Evolutionary conservation across 768 basidiomycete species (phyloP), one percentile per base, ranked within the genome.

Genomic region (Podaxis sp.): DNA sequence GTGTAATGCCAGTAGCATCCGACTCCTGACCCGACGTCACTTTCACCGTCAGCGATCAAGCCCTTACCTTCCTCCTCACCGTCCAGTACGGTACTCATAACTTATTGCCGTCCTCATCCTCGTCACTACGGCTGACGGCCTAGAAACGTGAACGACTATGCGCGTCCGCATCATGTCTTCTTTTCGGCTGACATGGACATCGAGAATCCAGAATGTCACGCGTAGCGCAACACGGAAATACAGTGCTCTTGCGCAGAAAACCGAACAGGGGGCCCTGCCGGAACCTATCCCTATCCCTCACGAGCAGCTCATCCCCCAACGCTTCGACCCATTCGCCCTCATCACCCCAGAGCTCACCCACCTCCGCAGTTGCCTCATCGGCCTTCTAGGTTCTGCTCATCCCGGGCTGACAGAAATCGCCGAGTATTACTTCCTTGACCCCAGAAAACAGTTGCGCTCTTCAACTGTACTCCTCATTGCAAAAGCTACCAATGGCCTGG

Each of bases 401-500:
- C 92, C 96, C 0, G 86, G 87, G 3, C 87, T 99, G 56, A 86
- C 89, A 64, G 87, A 91, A 56, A 88, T 97, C 58, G 95, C 96
- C 2, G 85, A 92, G 66, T 95, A 93, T 76, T 98, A 97, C 78
- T 98, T 98, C 73, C 77, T 89, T 54, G 87, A 91, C 63, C 89
- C 90, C 13, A 92, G 94, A 11, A 95, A 95, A 71, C 95, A 98
- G 71, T 80, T 99, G 28, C 86, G 97, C 5, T 95, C 97, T 2
- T 77, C 95, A 58, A 78, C 98, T 38, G 92, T 98, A 15, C 83
- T 99, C 22, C 84, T 99, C 37, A 91, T 97, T 75, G 81, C 92
- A 17, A 89, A 90, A 62, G 97, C 96, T 7, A 97, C 95, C 26
- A 99, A 99, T 71, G 96, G 96, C 1, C 78, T 96, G 36, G 91